phyloP scores from a whole-genome alignment of 495 filamentous ascomycete species.

The Neurospora sp. region DNA sequence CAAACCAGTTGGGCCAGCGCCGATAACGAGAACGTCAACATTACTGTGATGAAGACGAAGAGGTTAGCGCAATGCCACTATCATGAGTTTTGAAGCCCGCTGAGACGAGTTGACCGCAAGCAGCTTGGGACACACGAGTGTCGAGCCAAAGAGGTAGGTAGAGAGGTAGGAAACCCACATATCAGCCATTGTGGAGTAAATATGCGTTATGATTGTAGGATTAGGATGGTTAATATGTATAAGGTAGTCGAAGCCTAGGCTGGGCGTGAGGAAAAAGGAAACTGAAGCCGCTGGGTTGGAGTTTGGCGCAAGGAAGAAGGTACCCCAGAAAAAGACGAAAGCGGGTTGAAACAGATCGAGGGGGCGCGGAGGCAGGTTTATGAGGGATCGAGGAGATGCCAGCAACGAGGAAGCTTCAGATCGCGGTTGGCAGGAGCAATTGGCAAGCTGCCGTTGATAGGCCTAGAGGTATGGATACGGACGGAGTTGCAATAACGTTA shows the following conservation, averaged over 20 bases:
- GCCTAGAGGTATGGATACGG: not conserved
- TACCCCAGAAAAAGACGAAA: not conserved
- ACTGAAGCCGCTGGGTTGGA: not conserved
- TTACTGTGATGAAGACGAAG: constrained; percentile 39
- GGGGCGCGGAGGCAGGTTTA: not conserved
- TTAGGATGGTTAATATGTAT: not conserved
- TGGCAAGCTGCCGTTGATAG: not conserved
- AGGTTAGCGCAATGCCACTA: constrained; percentile 11
- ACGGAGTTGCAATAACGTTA: not conserved
- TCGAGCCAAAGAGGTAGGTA: not conserved
- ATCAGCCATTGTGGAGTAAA: constrained; percentile 23
- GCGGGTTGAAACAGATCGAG: not conserved
- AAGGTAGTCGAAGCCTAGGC: not conserved
- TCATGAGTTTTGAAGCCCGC: constrained; percentile 4
- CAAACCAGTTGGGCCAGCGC: constrained; percentile 91
- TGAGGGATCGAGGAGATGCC: not conserved
- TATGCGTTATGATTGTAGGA: not conserved
- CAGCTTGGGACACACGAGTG: not conserved
- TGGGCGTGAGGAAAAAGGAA: not conserved
- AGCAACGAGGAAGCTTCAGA: not conserved
- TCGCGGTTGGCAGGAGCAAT: not conserved
- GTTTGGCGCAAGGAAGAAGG: not conserved
- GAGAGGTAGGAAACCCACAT: constrained; percentile 16
- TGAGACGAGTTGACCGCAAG: not conserved
- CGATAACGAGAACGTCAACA: constrained; percentile 97